phyloP scores from a whole-genome alignment of 306 rosid species.

The Senna siamea region DNA sequence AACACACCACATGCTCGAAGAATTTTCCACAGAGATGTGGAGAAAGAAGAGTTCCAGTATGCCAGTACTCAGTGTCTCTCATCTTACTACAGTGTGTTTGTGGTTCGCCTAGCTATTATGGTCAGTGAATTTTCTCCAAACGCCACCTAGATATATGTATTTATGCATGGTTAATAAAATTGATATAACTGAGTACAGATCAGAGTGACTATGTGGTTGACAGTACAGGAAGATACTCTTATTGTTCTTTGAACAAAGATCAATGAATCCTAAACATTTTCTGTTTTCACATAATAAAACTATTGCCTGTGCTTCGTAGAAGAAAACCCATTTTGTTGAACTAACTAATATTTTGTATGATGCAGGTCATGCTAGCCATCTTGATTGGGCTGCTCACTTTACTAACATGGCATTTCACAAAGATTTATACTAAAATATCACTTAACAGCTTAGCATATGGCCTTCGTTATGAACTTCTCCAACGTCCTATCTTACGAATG shows the following conservation, averaged over 20 bases:
- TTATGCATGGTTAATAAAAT: too few species aligned
- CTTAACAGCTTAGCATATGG: slow-evolving; percentile 85
- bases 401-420: slow-evolving; percentile 97
- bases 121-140: slow-evolving; percentile 44
- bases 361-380: slow-evolving; percentile 94
- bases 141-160: too few species aligned
- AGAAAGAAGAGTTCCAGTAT: slow-evolving; percentile 77
- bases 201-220: too few species aligned
- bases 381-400: slow-evolving; percentile 89
- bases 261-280: too few species aligned
- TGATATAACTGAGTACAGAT: too few species aligned
- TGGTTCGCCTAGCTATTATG: slow-evolving; percentile 96
- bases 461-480: slow-evolving; percentile 89
- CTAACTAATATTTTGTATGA: slow-evolving; percentile 17
- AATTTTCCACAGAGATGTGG: slow-evolving; percentile 79
- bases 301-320: neutral
- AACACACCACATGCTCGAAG: slow-evolving; percentile 48
- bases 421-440: slow-evolving; percentile 81
- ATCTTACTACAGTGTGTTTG: slow-evolving; percentile 91
- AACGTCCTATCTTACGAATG: slow-evolving; percentile 91
- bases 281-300: neutral
- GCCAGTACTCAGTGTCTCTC: slow-evolving; percentile 77
- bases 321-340: slow-evolving; percentile 23
- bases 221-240: too few species aligned
- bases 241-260: too few species aligned